Evolutionary conservation across 1,284 basidiomycete genomes (phyloP), one percentile per base, ranked within the genome.

Genomic region (Rhizoctonia solani): DNA sequence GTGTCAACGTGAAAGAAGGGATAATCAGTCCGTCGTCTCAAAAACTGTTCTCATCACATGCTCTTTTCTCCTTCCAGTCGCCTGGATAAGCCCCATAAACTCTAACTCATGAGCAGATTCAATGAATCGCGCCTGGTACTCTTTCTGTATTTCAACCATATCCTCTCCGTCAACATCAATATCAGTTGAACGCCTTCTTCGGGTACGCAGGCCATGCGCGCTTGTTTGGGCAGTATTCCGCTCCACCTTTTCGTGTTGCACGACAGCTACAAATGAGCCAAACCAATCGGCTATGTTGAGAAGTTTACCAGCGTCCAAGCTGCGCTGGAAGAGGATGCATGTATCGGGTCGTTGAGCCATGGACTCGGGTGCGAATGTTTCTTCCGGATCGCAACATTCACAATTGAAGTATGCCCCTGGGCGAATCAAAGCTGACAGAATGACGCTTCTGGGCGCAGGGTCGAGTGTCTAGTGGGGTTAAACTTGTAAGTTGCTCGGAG

Each of bases 241-340:
- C 75, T 88, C 87, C 3, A 75, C 77, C 72, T 89, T 87, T 39
- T 65, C 59, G 49, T 53, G 37, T n/a, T 65, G 59, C 56, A 90
- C 75, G 41, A 83, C 85, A 29, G 79, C 76, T 37, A 81, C 80
- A 74, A 92, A 92, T 14, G 86, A 81, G 71, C 88, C 85, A 73
- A 85, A 91, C 89, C 89, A 91, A 75, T 92, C 90, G 73, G 88
- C 90, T 1, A 90, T 82, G 72, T 92, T 92, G 76, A 92, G 83
- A 82, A 88, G 83, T 75, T 82, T 85, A 49, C 89, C 89, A 52
- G 87, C 87, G 71, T 91, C 87, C 59, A 87, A 78, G 76, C 90
- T 92, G 19, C 88, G 81, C 47, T 79, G 78, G 77, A 91, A 90
- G n/a, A 91, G 78, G 65, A 92, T 87, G 70, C 82, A 85, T 4